Base-by-base conservation (phyloP, 805 yeast genomes). In the Teunomyces cretensis region DNA sequence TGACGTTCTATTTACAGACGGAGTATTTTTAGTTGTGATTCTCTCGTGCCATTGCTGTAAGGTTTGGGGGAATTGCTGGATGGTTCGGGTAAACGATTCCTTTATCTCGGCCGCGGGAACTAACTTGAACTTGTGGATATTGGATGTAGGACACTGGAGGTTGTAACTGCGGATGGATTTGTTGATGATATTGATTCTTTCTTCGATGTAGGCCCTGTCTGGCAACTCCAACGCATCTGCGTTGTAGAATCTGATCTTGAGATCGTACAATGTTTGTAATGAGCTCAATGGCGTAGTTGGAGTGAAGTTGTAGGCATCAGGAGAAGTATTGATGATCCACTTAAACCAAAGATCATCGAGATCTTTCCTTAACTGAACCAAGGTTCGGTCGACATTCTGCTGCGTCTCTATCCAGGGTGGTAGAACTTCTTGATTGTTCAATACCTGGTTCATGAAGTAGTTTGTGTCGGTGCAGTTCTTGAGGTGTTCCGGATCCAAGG, bases 341-440 rank as follows among this genome's bases (percentile, higher is more conserved):
- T 46, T 46, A 41, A 48, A 47, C 55, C 55, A 51, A 13, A 46
- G 64, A 2, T 55, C 43, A 33, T 69, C 75, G 26, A 83, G 44
- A 30, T 70, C 70, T 0, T 52, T 49, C 42, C 90, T 63, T 43
- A 87, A 80, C 0, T 56, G 56, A 2, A 54, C 58, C 7, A 86
- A 71, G 30, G 77, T 78, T 2, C 55, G 48, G 35, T 76, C 74
- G 3, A 84, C 79, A 1, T 79, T 73, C 14, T 78, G 71, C 61
- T 87, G 94, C 44, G 79, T 83, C 54, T 88, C 96, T 30, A 90
- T 84, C 97, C 97, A 90, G 0, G 96, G 96, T 0, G 96, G 96
- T 9, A 82, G 68, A 1, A 88, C 82, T 40, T 88, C 90, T 61
- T 90, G 96, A 35, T 79, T 76, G 49, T 76, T 79, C 45, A 90